Percentiles rank a stretch among this genome's conserved stretches.
These are phyloP conservation scores for Turritis glabra DNA, from an alignment of 345 rosid species.

Conservation along the genomic window DNA sequence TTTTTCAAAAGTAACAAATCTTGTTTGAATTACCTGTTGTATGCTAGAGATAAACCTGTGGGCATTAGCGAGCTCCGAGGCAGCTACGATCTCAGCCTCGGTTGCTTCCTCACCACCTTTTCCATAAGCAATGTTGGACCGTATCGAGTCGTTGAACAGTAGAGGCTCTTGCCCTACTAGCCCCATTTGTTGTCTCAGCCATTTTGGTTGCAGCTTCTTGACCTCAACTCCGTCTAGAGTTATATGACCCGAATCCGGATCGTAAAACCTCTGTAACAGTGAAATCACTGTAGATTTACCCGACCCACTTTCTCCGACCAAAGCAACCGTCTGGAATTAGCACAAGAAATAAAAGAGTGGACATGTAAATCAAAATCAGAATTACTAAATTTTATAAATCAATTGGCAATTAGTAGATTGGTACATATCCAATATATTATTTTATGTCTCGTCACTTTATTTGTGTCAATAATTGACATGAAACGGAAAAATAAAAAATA, in stretches of 20 bases:
- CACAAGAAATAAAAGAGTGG: background rate
- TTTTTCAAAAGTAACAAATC: background rate
- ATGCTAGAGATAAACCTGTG: slow-evolving; percentile 53
- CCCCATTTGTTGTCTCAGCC: slow-evolving; percentile 74
- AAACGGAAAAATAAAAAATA: no score
- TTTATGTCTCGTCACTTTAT: no score
- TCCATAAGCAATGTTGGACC: slow-evolving; percentile 67
- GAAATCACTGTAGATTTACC: slow-evolving; percentile 69
- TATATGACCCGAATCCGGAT: slow-evolving; percentile 41
- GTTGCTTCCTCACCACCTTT: slow-evolving; percentile 50
- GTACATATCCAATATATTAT: no score
- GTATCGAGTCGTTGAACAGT: slow-evolving; percentile 57
- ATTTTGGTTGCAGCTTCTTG: slow-evolving; percentile 49
- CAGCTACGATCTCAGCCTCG: slow-evolving; percentile 57
- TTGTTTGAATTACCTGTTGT: slow-evolving; percentile 42
- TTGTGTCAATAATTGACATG: background rate
- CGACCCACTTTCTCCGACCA: slow-evolving; percentile 76
- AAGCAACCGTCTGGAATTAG: slow-evolving; percentile 52
- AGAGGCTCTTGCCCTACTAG: slow-evolving; percentile 68
- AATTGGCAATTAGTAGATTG: no score
- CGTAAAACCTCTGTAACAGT: slow-evolving; percentile 61
- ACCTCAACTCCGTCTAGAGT: slow-evolving; percentile 57
- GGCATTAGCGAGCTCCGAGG: slow-evolving; percentile 62
- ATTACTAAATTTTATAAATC: no score
- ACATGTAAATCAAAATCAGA: background rate